These are phyloP conservation scores for Hypoxylon sp. DNA, from an alignment of 2,329 filamentous ascomycete genomes.

Conservation along the genomic window DNA sequence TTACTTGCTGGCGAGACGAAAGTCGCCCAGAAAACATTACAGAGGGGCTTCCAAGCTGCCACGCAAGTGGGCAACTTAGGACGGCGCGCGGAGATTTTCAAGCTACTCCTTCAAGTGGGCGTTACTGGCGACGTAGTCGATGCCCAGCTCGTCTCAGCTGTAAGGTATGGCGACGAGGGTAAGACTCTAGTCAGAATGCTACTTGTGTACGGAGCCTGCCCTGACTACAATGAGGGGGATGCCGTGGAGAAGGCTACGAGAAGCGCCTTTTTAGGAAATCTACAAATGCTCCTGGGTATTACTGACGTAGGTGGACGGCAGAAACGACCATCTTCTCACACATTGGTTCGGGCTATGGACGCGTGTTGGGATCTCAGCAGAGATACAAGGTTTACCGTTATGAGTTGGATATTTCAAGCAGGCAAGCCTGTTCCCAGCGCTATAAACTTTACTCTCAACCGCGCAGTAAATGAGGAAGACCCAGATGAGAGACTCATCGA, in stretches of 20 bases:
- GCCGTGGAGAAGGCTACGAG: slow-evolving; percentile 66
- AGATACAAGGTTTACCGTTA: slow-evolving; percentile 61
- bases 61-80: slow-evolving; percentile 64
- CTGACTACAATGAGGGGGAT: slow-evolving; percentile 66
- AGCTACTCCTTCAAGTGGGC: slow-evolving; percentile 62
- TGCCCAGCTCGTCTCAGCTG: slow-evolving; percentile 64
- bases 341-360: slow-evolving; percentile 64
- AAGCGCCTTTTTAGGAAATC: slow-evolving; percentile 62
- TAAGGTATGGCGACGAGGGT: slow-evolving; percentile 62
- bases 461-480: slow-evolving; percentile 65
- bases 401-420: slow-evolving; percentile 64
- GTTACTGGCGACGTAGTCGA: slow-evolving; percentile 64
- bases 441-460: slow-evolving; percentile 62
- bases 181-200: slow-evolving; percentile 63
- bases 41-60: slow-evolving; percentile 66
- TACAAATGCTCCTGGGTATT: slow-evolving; percentile 65
- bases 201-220: slow-evolving; percentile 64
- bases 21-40: slow-evolving; percentile 57
- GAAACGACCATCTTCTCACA: slow-evolving; percentile 61
- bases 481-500: slow-evolving; percentile 61
- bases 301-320: slow-evolving; percentile 54
- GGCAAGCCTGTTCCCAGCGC: slow-evolving; percentile 62
- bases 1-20: slow-evolving; percentile 58
- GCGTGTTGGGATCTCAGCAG: slow-evolving; percentile 64
- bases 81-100: slow-evolving; percentile 62